Percentiles rank a stretch among this genome's conserved stretches.
These are phyloP conservation scores for Fusarium sp. DNA, from an alignment of 2,329 filamentous ascomycete genomes.

Conservation along the genomic window DNA sequence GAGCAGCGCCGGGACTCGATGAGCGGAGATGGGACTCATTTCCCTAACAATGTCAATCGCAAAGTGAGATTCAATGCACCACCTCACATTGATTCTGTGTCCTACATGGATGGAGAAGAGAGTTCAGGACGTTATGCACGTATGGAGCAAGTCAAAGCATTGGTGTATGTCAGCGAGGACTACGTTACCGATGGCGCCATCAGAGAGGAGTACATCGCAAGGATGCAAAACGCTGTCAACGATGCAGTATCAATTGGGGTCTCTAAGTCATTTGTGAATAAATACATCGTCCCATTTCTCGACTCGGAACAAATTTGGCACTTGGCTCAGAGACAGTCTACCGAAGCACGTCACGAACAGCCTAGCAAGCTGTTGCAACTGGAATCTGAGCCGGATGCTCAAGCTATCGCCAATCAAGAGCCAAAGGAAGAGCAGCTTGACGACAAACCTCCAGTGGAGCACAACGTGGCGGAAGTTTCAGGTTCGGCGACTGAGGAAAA, in stretches of 20 bases:
- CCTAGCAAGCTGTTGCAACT: not conserved
- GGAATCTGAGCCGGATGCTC: not conserved
- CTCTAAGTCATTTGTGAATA: not conserved
- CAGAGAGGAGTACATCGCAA: not conserved
- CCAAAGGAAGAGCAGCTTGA: no score
- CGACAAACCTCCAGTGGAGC: not conserved
- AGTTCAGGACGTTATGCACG: no score
- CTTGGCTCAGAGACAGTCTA: no score
- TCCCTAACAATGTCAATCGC: not conserved
- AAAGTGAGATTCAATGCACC: not conserved
- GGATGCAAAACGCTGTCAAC: not conserved
- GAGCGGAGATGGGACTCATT: not conserved
- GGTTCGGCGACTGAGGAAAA: not conserved
- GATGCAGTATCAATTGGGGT: not conserved
- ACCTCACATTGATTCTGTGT: no score
- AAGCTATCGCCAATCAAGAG: no score
- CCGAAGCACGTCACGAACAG: not conserved
- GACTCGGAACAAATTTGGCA: not conserved
- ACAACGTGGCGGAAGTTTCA: not conserved
- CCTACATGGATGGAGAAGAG: not conserved
- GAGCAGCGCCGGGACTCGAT: not conserved
- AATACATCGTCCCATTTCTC: not conserved
- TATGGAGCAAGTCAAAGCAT: not conserved
- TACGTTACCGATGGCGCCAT: not conserved
- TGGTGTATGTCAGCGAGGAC: not conserved